These are phyloP conservation scores for Durio zibethinus DNA, from an alignment of 345 rosid genomes.

Conservation along the genomic window DNA sequence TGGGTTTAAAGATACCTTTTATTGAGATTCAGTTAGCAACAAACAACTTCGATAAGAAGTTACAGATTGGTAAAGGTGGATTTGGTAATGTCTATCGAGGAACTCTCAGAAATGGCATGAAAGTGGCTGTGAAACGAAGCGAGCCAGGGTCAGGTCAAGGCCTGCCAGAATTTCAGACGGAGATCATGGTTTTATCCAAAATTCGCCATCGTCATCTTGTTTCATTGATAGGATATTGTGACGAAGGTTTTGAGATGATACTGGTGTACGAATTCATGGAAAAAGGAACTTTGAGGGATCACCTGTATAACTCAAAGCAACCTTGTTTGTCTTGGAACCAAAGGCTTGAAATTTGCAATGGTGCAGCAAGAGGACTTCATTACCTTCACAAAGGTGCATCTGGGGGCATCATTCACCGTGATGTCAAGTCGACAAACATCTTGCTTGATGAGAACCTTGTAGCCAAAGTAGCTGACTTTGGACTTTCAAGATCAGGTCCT, in stretches of 20 bases:
- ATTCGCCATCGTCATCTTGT: constrained; percentile 65
- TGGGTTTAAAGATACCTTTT: constrained; percentile 36
- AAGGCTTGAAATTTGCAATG: constrained; percentile 60
- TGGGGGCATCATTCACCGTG: constrained; percentile 54
- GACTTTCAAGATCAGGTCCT: constrained; percentile 44
- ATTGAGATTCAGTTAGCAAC: constrained; percentile 45
- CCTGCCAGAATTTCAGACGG: constrained; percentile 47
- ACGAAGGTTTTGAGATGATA: constrained; percentile 56
- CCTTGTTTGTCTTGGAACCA: constrained; percentile 48
- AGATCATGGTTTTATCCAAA: constrained; percentile 54
- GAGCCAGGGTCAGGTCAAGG: constrained; percentile 50
- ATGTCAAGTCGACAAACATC: constrained; percentile 59
- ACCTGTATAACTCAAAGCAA: constrained; percentile 33
- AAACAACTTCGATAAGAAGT: constrained; percentile 31
- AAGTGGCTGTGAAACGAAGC: constrained; percentile 51
- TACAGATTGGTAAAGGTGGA: constrained; percentile 44
- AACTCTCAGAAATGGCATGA: constrained; percentile 31
- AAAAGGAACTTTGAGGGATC: constrained; percentile 48
- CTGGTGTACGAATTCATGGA: constrained; percentile 62
- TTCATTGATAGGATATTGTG: constrained; percentile 65
- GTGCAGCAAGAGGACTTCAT: constrained; percentile 49
- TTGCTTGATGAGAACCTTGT: constrained; percentile 39
- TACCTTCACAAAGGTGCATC: constrained; percentile 48
- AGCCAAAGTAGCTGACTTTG: constrained; percentile 63
- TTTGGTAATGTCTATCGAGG: constrained; percentile 47